Evolutionary conservation across 2,329 filamentous ascomycete species (phyloP), one percentile per base, ranked within the genome.

Genomic region (Cytospora chrysosperma): DNA sequence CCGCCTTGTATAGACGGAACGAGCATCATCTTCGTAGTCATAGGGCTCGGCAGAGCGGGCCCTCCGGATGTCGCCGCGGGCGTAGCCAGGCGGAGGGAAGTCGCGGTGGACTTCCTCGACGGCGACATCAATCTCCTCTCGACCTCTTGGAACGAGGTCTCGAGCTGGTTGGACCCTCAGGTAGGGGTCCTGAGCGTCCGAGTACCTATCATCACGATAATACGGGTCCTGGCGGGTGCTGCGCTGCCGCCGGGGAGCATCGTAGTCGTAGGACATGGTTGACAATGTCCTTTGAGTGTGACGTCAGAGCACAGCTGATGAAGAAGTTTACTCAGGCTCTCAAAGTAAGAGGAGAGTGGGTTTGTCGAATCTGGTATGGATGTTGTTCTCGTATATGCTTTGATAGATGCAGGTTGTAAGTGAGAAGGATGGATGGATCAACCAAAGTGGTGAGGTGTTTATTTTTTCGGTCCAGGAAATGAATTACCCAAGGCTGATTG

Each of bases 61-160:
- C 63, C 88, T 85, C 68, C 85, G 83, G 43, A 82, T 71, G 65
- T 85, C 84, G 61, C 75, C 71, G 61, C 75, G 67, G n/a, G 71
- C 74, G 65, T 81, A 79, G 43, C 83, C 87, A 7, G 88, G 89
- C 8, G 92, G 91, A 34, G 91, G 91, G 71, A 96, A 96, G 69
- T 96, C 91, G 69, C 92, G 88, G 68, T 87, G 86, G 65, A 96
- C 87, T 77, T 96, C 91, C 77, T 97, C 93, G 72, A 96, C 77
- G 2, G 88, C 88, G 28, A 89, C 78, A 53, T 88, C 88, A 75
- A 89, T 93, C 71, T 92, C 89, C 73, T 93, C 88, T 68, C 89
- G 88, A 56, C 79, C 73, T 28, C 84, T 80, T 40, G 84, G 83
- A 15, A 88, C 76, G 9, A 88, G 77, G 50, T 87, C 85, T 64